Base-by-base conservation (phyloP, 148 eudicot species). In the Limonium bicolor region DNA sequence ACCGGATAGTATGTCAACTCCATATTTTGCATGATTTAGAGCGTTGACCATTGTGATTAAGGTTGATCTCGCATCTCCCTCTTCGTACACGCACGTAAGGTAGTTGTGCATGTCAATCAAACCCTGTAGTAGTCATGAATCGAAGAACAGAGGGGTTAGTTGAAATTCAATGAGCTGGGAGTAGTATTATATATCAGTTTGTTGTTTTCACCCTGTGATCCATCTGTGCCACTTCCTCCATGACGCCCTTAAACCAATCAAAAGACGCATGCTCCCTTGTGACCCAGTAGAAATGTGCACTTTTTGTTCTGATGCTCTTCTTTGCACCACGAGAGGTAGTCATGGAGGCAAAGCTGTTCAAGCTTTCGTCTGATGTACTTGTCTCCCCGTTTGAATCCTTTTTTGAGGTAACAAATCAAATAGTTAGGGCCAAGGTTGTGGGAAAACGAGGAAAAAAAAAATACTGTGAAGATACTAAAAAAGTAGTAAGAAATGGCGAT, bases 171-270 rank as follows among this genome's bases (percentile, higher is more conserved):
- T n/a, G n/a, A n/a, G n/a, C n/a, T n/a, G 22, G 25, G 23, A 10
- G 20, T 37, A 4, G 20, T 18, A 17, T 2, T 18, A 19, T 1
- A 29, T 8, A 9, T 19, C 4, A 8, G 7, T 9, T 7, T 1
- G 3, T 29, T 19, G 6, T n/a, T 1, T 5, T 13, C 74, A 90
- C 97, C 70, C 76, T 80, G 30, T 80, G 85, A 73, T 85, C 99
- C 64, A 85, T 63, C 36, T 80, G 85, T 25, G 99, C 95, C 7
- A 92, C 87, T 63, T 92, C 95, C 69, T 81, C 68, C 99, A 92
- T 85, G 2, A 85, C 95, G 22, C 95, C 99, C 68, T 81, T 83
- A 50, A 92, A 92, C 99, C 99, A 92, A 63, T 92, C 95, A 9
- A 92, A 85, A 14, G 99, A 92, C 19, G 94, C 88, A 18, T 69